Conservation (phyloP, 1,139 yeast species). For the Geotrichum candidum region DNA sequence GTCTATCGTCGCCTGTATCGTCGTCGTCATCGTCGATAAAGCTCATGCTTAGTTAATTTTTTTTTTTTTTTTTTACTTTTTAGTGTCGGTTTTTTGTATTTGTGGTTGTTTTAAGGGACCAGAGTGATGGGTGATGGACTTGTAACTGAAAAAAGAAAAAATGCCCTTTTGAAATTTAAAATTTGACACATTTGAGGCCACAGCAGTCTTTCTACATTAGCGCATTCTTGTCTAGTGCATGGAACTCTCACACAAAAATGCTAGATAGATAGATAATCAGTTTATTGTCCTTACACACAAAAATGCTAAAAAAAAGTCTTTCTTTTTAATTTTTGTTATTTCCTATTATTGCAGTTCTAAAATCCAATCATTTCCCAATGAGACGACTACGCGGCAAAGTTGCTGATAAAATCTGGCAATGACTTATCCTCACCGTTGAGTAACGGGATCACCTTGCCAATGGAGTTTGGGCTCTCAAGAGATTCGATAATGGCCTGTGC, state of each 20-base stretch:
- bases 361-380: background rate
- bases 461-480: constrained; percentile 2
- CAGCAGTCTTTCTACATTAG: background rate
- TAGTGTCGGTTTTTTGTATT: background rate
- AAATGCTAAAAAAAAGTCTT: background rate
- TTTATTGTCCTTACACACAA: too few relatives aligned
- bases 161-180: background rate
- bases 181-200: background rate
- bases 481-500: constrained; percentile 8
- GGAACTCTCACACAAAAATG: background rate
- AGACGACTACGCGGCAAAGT: background rate
- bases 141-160: background rate
- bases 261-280: too few relatives aligned
- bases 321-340: background rate
- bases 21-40: background rate
- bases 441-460: constrained; percentile 7
- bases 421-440: constrained; percentile 10
- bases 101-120: background rate
- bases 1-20: background rate
- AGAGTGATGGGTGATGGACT: background rate
- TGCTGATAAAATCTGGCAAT: background rate
- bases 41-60: background rate
- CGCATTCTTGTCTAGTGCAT: background rate
- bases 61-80: background rate
- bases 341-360: background rate